Base-by-base conservation (phyloP, 202 grass and related monocot species). In the Saccharum hybrid region DNA sequence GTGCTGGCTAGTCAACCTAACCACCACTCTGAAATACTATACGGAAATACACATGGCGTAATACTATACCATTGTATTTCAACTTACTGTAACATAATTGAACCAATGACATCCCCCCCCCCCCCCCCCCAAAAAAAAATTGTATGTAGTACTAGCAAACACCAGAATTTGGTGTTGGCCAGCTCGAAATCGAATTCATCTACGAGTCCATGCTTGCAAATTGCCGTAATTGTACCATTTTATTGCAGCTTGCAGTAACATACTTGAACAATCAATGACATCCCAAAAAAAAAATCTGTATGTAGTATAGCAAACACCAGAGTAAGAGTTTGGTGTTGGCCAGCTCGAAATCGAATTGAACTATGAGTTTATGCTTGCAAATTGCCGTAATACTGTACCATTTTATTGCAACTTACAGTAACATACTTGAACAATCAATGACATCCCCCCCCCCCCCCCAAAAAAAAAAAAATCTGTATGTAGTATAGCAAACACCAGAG, bases 181-280 rank as follows among this genome's bases (percentile, higher is more conserved):
- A n/a, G 39, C 19, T 79, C 36, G 16, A 74, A 36, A 39, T 40
- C 8, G 12, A 28, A 67, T 57, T 67, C 30, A 18, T 23, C 61
- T 86, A 74, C 19, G 1, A 5, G 19, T 36, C 59, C 74, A 28
- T 28, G 26, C 26, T 28, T 28, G 26, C 26, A 28, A 28, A 28
- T 28, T 28, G 26, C 26, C 26, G 26, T 28, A 28, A 28, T 28
- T 28, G 26, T 28, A 28, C 26, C 26, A 16, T 39, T 31, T 65
- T 88, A 88, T 66, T 83, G 18, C 7, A 40, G 23, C 46, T 3
- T 15, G n/a, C 16, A 46, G 0, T 0, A n/a, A 38, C 52, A 19
- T 38, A 43, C 7, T 60, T 68, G 38, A 59, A 77, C 37, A 78
- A 19, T 74, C 21, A 41, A 42, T 41, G 21, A 79, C 67, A 73